Evolutionary conservation across 1,284 basidiomycete genomes (phyloP), one percentile per base, ranked within the genome.

Genomic region (Pulveroboletus sp.): DNA sequence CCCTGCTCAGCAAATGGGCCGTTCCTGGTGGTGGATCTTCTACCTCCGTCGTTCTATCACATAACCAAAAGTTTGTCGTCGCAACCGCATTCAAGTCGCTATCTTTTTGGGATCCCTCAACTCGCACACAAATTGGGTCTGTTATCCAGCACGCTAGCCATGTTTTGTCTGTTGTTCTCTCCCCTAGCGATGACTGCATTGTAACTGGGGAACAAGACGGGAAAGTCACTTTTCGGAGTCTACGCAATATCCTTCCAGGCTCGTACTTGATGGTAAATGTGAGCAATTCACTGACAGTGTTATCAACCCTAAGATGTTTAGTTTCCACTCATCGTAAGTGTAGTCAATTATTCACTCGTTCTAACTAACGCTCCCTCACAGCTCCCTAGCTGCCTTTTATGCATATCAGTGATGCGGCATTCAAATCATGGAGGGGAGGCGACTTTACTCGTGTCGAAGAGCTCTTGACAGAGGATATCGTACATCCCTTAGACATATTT

Each of bases 91-190:
- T 2, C 11, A 2, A 20, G 0, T 33, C 46, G 4, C 4, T 61
- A 2, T 54, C 55, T 6, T 58, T 61, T 42, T 61, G 59, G 59
- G 59, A 59, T 28, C 10, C 35, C n/a, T 53, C 56, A 5, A 45
- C 46, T 0, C 25, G 45, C 3, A 5, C 0, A 14, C 57, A 60
- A 25, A 20, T 59, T 18, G 36, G 46, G 0, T 12, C 12, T 4
- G 20, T 20, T 4, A 61, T 60, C 10, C 0, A 39, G 3, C 39
- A 29, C 6, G 1, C 20, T 8, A 40, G 29, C 35, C 0, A 2
- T 10, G 5, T 60, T 36, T 25, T 18, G 31, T 25, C n/a, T 2
- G 26, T 59, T 12, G 26, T 26, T 0, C 43, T 61, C 31, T 49
- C 46, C 7, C 33, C 52, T 2, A 7, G 36, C 3, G 58, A 31